phyloP scores from a whole-genome alignment of 228 moss, liverwort and hornwort genomes.

The Sphagnum magellanicum region DNA sequence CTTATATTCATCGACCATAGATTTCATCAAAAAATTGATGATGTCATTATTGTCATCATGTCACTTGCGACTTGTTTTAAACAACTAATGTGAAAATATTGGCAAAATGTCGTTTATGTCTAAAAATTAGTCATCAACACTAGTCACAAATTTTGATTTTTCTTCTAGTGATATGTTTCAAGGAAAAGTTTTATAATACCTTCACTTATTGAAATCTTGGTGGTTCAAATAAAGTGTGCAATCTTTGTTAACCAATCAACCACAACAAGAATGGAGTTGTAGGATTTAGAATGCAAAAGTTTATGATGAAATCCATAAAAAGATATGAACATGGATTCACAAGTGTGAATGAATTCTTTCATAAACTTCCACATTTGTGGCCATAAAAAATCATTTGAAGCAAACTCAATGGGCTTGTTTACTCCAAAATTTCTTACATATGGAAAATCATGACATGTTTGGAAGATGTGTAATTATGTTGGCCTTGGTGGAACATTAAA shows the following conservation, averaged over 20 bases:
- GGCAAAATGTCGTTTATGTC: too few relatives aligned
- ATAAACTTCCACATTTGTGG: constrained; percentile 1
- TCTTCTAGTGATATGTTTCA: not conserved
- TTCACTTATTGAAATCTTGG: not conserved
- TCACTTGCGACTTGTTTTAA: too few relatives aligned
- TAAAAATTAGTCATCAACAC: too few relatives aligned
- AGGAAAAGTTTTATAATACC: not conserved
- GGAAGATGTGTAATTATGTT: not conserved
- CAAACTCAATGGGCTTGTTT: not conserved
- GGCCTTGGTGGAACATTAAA: not conserved
- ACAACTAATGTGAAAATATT: too few relatives aligned
- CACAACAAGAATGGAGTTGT: not conserved
- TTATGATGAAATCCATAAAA: not conserved
- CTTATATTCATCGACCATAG: too few relatives aligned
- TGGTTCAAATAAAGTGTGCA: not conserved
- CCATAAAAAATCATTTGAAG: constrained; percentile 1
- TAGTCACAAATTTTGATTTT: too few relatives aligned
- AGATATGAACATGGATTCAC: not conserved
- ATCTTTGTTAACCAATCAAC: constrained; percentile 3
- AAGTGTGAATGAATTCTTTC: not conserved
- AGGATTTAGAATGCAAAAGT: not conserved
- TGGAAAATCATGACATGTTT: constrained; percentile 1
- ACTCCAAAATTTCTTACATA: not conserved
- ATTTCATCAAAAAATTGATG: too few relatives aligned
- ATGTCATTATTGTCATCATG: too few relatives aligned